Percentiles rank a stretch among this genome's conserved stretches.
Conservation (phyloP, 2,329 filamentous ascomycete genomes). For the Fusarium oxysporum region DNA sequence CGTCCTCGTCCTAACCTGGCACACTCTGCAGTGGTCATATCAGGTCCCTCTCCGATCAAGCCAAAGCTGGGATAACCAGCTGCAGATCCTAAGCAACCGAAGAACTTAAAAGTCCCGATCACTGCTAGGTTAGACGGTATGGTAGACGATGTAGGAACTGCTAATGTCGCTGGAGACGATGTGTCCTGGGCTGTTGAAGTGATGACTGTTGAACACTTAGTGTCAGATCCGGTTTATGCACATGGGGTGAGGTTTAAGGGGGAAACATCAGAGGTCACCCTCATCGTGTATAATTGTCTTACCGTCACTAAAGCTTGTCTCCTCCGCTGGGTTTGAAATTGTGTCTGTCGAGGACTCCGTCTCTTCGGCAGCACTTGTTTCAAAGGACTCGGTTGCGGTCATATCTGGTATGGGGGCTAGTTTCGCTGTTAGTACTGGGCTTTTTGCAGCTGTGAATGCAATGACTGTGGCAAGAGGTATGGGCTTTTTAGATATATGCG, state of each 20-base stretch:
- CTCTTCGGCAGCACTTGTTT: neutral
- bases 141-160: neutral
- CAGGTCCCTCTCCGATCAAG: neutral
- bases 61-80: neutral
- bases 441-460: neutral
- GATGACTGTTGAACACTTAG: neutral
- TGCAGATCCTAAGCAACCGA: neutral
- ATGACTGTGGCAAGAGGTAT: neutral
- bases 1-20: neutral
- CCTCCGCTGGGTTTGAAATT: neutral
- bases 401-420: neutral
- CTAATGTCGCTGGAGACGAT: neutral
- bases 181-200: neutral
- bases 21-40: neutral
- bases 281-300: neutral
- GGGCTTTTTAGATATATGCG: neutral
- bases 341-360: neutral
- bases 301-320: neutral
- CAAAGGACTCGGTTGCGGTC: neutral
- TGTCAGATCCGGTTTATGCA: neutral
- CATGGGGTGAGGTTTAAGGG: neutral
- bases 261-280: neutral
- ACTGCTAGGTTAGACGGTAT: constrained; percentile 8
- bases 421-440: neutral
- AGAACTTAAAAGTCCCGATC: constrained; percentile 15